These are phyloP conservation scores for Phialophora expanda DNA, from an alignment of 2,329 filamentous ascomycete species.

Conservation along the genomic window DNA sequence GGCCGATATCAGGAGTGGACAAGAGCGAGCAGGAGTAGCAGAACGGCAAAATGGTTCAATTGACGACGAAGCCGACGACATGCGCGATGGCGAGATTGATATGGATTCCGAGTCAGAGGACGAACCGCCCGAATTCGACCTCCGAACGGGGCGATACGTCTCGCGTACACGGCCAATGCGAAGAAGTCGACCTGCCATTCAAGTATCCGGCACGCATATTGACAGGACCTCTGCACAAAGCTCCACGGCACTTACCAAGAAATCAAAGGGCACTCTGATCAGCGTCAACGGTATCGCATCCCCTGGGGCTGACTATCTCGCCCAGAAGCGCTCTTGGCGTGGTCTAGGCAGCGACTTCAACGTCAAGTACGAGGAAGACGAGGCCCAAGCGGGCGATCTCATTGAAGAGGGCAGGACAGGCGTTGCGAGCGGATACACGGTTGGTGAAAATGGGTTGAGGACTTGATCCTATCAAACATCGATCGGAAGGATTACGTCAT, in stretches of 20 bases:
- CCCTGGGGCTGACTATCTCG: constrained; percentile 85
- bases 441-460: constrained; percentile 55
- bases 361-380: constrained; percentile 63
- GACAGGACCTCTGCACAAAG: constrained; percentile 26
- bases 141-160: constrained; percentile 83
- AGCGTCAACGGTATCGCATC: constrained; percentile 85
- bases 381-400: constrained; percentile 58
- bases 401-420: constrained; percentile 88
- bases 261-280: constrained; percentile 70
- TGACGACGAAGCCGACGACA: constrained; percentile 40
- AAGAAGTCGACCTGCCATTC: constrained; percentile 41
- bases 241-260: constrained; percentile 65
- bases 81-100: constrained; percentile 40
- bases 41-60: constrained; percentile 18
- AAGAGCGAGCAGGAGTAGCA: not conserved
- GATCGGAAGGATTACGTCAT: not conserved
- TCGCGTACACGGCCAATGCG: constrained; percentile 65
- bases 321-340: constrained; percentile 84
- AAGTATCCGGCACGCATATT: not conserved
- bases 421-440: constrained; percentile 84
- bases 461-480: constrained; percentile 18
- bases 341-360: constrained; percentile 87
- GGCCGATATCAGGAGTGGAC: constrained; percentile 22
- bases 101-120: constrained; percentile 67
- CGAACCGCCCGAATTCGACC: constrained; percentile 84